These are phyloP conservation scores for Skeletonema grethae DNA, from an alignment of 108 stramenopile genomes.

Conservation along the genomic window DNA sequence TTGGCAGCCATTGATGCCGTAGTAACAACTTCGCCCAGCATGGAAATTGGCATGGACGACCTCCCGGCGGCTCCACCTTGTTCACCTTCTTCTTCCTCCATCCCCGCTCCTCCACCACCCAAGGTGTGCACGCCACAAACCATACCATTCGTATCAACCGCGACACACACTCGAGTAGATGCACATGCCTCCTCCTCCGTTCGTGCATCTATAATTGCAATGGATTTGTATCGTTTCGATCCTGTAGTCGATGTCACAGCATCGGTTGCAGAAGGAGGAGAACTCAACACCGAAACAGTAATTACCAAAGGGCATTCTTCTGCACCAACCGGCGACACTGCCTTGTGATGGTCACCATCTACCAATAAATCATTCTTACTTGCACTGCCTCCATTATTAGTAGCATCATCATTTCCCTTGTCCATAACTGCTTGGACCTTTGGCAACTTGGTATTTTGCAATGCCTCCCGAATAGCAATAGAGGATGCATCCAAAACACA, in stretches of 20 bases:
- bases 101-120: slow-evolving; percentile 37
- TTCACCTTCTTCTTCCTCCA: slow-evolving; percentile 24
- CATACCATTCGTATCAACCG: slow-evolving; percentile 51
- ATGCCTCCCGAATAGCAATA: slow-evolving; percentile 60
- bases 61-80: slow-evolving; percentile 9
- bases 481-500: slow-evolving; percentile 65
- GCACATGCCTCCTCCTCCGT: slow-evolving; percentile 74
- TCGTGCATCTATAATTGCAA: slow-evolving; percentile 67
- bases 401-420: slow-evolving; percentile 18
- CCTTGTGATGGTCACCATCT: slow-evolving; percentile 56
- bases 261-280: slow-evolving; percentile 13
- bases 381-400: slow-evolving; percentile 13
- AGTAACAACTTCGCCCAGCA: slow-evolving; percentile 41
- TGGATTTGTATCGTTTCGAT: slow-evolving; percentile 19
- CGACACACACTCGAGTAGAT: slow-evolving; percentile 58
- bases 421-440: slow-evolving; percentile 31
- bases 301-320: slow-evolving; percentile 61
- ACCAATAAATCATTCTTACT: slow-evolving; percentile 50
- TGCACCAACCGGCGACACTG: slow-evolving; percentile 46
- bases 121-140: slow-evolving; percentile 66
- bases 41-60: slow-evolving; percentile 46
- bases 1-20: slow-evolving; percentile 31
- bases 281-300: slow-evolving; percentile 56
- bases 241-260: slow-evolving; percentile 4
- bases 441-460: slow-evolving; percentile 58